phyloP scores from a whole-genome alignment of 345 rosid genomes.

The Mangifera indica region DNA sequence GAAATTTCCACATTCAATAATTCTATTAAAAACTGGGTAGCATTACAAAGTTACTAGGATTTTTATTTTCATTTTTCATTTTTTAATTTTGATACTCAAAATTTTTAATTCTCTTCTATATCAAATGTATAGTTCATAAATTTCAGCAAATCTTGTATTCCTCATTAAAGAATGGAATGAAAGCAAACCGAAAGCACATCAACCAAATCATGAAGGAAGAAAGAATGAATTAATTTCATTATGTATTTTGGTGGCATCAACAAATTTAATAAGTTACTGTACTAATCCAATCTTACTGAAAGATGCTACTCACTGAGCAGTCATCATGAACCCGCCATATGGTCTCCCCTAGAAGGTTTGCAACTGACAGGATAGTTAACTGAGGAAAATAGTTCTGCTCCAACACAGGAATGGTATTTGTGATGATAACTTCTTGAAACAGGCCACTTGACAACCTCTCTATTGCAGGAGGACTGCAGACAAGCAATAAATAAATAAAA shows the following conservation, averaged over 20 bases:
- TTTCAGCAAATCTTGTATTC: background rate
- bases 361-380: slow-evolving; percentile 87
- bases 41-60: background rate
- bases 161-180: background rate
- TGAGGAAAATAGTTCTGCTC: slow-evolving; percentile 90
- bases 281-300: slow-evolving; percentile 25
- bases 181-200: background rate
- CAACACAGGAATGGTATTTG: slow-evolving; percentile 85
- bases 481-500: slow-evolving; percentile 6
- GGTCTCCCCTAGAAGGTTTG: slow-evolving; percentile 94
- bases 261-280: slow-evolving; percentile 9
- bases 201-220: background rate
- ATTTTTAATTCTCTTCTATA: background rate
- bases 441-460: slow-evolving; percentile 89
- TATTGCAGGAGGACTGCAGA: slow-evolving; percentile 88
- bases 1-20: background rate
- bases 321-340: slow-evolving; percentile 99
- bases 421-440: slow-evolving; percentile 94
- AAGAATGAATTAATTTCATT: slow-evolving; percentile 3
- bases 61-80: no score
- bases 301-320: slow-evolving; percentile 73
- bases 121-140: no score
- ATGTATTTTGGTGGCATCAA: slow-evolving; percentile 8
- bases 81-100: background rate
- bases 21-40: background rate